phyloP scores from a whole-genome alignment of 805 yeast genomes.

The Pichia phayaonensis region DNA sequence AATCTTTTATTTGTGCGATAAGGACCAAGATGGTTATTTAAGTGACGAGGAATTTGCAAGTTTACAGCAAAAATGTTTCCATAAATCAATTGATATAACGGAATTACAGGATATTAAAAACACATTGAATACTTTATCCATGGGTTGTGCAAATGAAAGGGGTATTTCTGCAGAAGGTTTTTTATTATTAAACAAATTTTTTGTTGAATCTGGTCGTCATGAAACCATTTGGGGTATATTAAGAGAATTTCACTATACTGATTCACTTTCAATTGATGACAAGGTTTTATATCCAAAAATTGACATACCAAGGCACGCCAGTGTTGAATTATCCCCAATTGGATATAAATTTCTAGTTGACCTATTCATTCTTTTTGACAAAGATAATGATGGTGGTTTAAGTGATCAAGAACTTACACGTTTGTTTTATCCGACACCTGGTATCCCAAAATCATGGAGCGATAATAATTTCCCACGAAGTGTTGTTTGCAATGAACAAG shows the following conservation, averaged over 20 bases:
- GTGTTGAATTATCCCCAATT: constrained; percentile 85
- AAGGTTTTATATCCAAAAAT: constrained; percentile 70
- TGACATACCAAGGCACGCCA: constrained; percentile 65
- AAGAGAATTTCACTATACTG: constrained; percentile 83
- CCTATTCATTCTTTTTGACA: constrained; percentile 77
- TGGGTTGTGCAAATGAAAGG: constrained; percentile 27
- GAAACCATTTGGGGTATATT: constrained; percentile 96
- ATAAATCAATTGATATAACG: constrained; percentile 38
- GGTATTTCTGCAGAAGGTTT: constrained; percentile 76
- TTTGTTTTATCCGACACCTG: constrained; percentile 86
- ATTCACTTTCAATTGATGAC: constrained; percentile 79
- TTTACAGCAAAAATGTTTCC: constrained; percentile 72
- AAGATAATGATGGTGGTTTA: constrained; percentile 94
- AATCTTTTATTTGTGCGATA: constrained; percentile 78
- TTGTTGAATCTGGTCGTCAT: constrained; percentile 88
- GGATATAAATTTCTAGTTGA: constrained; percentile 93
- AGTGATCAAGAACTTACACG: constrained; percentile 61
- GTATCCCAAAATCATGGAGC: constrained; percentile 81
- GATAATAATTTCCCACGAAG: constrained; percentile 80
- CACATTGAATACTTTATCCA: constrained; percentile 22
- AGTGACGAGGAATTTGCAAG: constrained; percentile 61
- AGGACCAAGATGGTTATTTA: constrained; percentile 81
- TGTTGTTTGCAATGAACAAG: constrained; percentile 85
- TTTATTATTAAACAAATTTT: constrained; percentile 65
- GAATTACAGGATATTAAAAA: constrained; percentile 40